Evolutionary conservation across 2,329 filamentous ascomycete species (phyloP).

Genomic region (Monosporascus sp.): DNA sequence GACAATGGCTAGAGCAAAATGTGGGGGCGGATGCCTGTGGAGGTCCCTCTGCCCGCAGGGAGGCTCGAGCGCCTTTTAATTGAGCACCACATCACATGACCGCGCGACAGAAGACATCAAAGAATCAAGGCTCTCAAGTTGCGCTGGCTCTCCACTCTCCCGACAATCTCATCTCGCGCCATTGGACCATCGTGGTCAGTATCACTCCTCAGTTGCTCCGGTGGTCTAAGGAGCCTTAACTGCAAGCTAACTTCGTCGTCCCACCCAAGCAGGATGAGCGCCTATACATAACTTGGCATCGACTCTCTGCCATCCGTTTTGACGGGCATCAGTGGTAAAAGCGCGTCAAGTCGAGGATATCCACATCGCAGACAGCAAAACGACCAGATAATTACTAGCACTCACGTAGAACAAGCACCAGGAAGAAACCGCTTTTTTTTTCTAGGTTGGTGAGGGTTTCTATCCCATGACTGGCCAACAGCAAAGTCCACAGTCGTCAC

Average conservation of each 20-base stretch:
- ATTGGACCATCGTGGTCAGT: conserved; percentile 18
- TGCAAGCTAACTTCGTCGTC: conserved; percentile 24
- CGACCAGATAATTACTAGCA: background rate
- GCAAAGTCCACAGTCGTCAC: background rate
- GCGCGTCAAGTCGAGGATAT: conserved; percentile 15
- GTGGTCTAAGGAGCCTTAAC: conserved; percentile 10
- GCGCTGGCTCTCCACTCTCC: conserved; percentile 2
- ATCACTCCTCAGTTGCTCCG: conserved; percentile 11
- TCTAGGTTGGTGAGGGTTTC: background rate
- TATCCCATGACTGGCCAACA: conserved; percentile 2
- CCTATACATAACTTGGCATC: conserved; percentile 24
- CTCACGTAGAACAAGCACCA: background rate
- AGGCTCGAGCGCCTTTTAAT: background rate
- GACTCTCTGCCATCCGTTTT: conserved; percentile 20
- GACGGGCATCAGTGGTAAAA: conserved; percentile 8
- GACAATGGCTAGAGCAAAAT: too few species aligned
- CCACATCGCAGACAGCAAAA: too few species aligned
- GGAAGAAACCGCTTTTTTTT: background rate
- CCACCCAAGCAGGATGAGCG: conserved; percentile 24
- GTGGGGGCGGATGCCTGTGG: too few species aligned
- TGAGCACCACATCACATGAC: background rate
- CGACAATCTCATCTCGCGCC: conserved; percentile 6
- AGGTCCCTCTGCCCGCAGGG: too few species aligned
- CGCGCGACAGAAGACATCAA: background rate
- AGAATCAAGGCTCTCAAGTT: background rate